phyloP scores from a whole-genome alignment of 176 grass and related monocot species.

The Chloris gayana region DNA sequence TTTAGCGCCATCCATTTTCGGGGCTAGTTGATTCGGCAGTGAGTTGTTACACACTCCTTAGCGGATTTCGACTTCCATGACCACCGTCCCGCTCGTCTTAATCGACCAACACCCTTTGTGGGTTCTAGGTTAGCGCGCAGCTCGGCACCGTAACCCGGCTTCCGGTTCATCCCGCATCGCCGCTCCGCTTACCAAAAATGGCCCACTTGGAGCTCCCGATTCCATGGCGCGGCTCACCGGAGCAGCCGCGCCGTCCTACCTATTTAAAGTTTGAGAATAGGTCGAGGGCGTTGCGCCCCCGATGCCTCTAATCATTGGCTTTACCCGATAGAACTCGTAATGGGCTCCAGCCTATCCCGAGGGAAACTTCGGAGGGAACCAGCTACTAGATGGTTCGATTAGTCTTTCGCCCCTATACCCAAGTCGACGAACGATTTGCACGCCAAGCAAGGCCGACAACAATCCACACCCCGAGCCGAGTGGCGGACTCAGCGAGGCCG shows the following conservation, averaged over 20 bases:
- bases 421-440: no score
- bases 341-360: slow-evolving; percentile 76
- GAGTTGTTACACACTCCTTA: no score
- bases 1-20: slow-evolving; percentile 78
- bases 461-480: no score
- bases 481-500: no score
- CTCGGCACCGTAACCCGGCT: slow-evolving; percentile 60
- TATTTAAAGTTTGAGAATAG: slow-evolving; percentile 94
- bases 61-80: no score
- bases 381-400: slow-evolving; percentile 83
- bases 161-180: slow-evolving; percentile 71
- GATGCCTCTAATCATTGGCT: slow-evolving; percentile 91
- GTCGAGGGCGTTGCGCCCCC: slow-evolving; percentile 70
- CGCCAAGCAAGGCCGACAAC: no score
- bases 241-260: slow-evolving; percentile 51
- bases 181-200: slow-evolving; percentile 87
- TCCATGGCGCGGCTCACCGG: slow-evolving; percentile 22
- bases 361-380: slow-evolving; percentile 79
- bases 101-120: slow-evolving; percentile 65
- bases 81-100: no score
- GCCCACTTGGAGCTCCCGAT: slow-evolving; percentile 71
- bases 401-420: slow-evolving; percentile 80
- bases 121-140: slow-evolving; percentile 46
- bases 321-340: slow-evolving; percentile 72
- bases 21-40: slow-evolving; percentile 82